phyloP scores from a whole-genome alignment of 2,329 filamentous ascomycete species.

The Fusarium dlaminii region DNA sequence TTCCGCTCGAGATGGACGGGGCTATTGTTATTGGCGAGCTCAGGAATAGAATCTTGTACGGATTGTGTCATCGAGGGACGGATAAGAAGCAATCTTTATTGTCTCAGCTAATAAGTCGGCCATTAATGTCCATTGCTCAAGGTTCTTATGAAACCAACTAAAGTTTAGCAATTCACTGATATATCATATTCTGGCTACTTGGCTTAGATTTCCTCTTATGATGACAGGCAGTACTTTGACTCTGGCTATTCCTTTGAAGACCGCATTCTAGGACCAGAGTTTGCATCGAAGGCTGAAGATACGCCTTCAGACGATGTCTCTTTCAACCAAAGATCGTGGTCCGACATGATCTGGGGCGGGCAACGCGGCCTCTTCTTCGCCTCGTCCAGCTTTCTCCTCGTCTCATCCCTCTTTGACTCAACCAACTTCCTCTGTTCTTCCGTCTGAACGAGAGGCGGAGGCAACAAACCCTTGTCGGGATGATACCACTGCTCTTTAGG shows the following conservation, averaged over 20 bases:
- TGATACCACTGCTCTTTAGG: background rate
- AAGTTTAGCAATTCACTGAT: no score
- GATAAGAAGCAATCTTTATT: no score
- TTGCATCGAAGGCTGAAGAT: background rate
- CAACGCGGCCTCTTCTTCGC: background rate
- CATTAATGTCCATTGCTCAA: no score
- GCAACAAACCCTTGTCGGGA: background rate
- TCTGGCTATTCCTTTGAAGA: no score
- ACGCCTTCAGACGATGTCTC: background rate
- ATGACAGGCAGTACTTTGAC: background rate
- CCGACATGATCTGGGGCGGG: background rate
- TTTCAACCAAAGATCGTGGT: background rate
- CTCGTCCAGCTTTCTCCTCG: background rate
- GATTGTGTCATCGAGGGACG: no score
- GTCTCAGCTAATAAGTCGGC: no score
- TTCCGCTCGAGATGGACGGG: no score
- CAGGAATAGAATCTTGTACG: no score
- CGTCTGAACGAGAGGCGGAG: background rate
- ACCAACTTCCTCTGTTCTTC: background rate
- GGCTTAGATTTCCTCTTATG: no score
- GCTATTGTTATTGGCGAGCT: no score
- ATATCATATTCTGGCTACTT: no score
- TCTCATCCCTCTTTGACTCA: background rate
- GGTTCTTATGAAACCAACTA: no score
- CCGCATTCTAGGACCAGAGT: rapidly evolving